These are phyloP conservation scores for Phytophthora boehmeriae DNA, from an alignment of 352 stramenopile genomes.

Conservation along the genomic window DNA sequence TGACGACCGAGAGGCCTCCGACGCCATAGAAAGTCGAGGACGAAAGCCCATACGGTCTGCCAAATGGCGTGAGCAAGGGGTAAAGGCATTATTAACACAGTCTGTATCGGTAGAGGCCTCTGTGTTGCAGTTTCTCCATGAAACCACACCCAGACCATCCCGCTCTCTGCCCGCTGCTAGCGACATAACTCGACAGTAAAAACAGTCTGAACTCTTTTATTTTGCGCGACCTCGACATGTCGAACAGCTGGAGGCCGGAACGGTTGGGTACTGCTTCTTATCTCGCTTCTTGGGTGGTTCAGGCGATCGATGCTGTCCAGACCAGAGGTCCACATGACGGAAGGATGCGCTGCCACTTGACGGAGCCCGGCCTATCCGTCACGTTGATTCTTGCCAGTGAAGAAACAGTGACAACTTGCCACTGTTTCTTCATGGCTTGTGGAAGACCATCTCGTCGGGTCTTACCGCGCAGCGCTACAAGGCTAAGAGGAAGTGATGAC, in stretches of 20 bases:
- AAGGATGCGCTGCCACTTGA: too few relatives aligned
- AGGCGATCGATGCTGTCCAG: too few relatives aligned
- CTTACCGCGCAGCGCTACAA: too few relatives aligned
- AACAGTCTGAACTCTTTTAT: too few relatives aligned
- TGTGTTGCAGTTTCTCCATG: background rate
- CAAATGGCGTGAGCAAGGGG: slow-evolving; percentile 23
- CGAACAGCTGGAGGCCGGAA: background rate
- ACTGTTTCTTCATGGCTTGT: slow-evolving; percentile 24
- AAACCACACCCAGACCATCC: background rate
- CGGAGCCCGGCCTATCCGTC: slow-evolving; percentile 7
- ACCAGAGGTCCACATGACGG: too few relatives aligned
- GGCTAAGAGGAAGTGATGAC: too few relatives aligned
- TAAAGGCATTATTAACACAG: slow-evolving; percentile 6
- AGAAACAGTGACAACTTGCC: too few relatives aligned
- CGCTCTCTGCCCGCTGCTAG: background rate
- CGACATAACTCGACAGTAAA: background rate
- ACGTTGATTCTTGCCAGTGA: too few relatives aligned
- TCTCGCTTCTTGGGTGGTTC: background rate
- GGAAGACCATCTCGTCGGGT: too few relatives aligned
- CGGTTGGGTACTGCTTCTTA: background rate
- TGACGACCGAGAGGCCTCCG: background rate
- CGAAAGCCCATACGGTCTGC: slow-evolving; percentile 18
- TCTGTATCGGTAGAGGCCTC: slow-evolving; percentile 4
- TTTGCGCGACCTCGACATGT: background rate
- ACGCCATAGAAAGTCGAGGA: background rate